A percentile compares a stretch with the other conserved stretches of the same genome.
These are phyloP conservation scores for Passiflora organensis DNA, from an alignment of 345 rosid species.

Conservation along the genomic window DNA sequence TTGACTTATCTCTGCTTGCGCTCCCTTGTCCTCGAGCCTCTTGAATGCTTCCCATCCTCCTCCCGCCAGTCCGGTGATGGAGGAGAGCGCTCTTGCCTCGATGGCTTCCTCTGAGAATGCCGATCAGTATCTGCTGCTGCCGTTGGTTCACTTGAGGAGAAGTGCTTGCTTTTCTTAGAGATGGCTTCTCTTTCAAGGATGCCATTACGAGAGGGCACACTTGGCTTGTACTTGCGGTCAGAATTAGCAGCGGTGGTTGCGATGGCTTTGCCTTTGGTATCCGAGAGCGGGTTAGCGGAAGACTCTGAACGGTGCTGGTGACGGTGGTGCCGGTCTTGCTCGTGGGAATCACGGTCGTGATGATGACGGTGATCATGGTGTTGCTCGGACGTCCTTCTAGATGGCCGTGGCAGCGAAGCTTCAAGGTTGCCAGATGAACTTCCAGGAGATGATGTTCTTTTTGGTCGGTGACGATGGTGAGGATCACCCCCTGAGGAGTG, in stretches of 20 bases:
- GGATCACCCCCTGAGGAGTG: conserved; percentile 28
- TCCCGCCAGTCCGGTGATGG: conserved; percentile 39
- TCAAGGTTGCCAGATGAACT: conserved; percentile 34
- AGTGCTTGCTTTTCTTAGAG: conserved; percentile 50
- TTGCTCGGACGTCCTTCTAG: conserved; percentile 61
- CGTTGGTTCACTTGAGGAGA: conserved; percentile 30
- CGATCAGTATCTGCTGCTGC: conserved; percentile 32
- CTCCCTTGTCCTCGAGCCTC: conserved; percentile 34
- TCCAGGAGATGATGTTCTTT: conserved; percentile 44
- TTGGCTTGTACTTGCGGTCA: conserved; percentile 46
- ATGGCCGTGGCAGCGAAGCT: conserved; percentile 42
- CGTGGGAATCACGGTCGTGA: conserved; percentile 27
- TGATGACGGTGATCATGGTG: conserved; percentile 29
- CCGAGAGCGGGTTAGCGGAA: conserved; percentile 27
- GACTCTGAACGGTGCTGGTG: conserved; percentile 42
- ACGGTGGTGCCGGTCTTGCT: conserved; percentile 25
- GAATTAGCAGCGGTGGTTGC: conserved; percentile 23
- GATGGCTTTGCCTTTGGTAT: conserved; percentile 29
- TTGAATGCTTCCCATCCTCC: conserved; percentile 34
- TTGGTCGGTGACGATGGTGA: conserved; percentile 41
- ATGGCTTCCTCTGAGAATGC: conserved; percentile 91
- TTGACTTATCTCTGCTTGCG: too few species aligned
- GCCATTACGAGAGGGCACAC: conserved; percentile 89
- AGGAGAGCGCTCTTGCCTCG: conserved; percentile 72
- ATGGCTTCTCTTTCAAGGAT: conserved; percentile 59